phyloP scores from a whole-genome alignment of 2,329 filamentous ascomycete genomes.

The Claviceps capensis region DNA sequence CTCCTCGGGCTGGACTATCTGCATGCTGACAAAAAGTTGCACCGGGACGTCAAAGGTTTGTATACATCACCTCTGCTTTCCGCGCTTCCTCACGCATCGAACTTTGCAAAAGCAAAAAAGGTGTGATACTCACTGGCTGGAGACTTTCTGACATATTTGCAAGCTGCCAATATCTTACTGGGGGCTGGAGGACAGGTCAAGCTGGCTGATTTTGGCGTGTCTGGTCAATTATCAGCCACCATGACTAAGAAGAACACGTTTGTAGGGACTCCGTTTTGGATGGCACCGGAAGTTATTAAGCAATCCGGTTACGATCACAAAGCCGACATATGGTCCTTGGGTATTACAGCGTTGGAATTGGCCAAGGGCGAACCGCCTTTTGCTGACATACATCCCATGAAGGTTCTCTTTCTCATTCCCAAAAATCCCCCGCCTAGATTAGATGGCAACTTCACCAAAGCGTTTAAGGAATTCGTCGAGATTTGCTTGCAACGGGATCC shows the following conservation, averaged over 20 bases:
- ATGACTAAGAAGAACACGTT: slow-evolving; percentile 99
- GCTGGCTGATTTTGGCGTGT: slow-evolving; percentile 92
- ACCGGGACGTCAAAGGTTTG: slow-evolving; percentile 85
- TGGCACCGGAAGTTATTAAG: slow-evolving; percentile 98
- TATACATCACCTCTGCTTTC: background rate
- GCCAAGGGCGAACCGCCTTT: slow-evolving; percentile 89
- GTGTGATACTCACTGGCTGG: background rate
- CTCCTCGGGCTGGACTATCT: slow-evolving; percentile 84
- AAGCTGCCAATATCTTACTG: slow-evolving; percentile 85
- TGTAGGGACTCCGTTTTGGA: slow-evolving; percentile 97
- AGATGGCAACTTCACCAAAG: slow-evolving; percentile 66
- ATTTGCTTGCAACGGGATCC: slow-evolving; percentile 81
- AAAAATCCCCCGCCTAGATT: slow-evolving; percentile 81
- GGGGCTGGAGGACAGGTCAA: slow-evolving; percentile 91
- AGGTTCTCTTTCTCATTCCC: slow-evolving; percentile 89
- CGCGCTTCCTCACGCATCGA: no score
- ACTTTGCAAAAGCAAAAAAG: background rate
- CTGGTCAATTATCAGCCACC: slow-evolving; percentile 86
- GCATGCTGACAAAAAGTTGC: slow-evolving; percentile 89
- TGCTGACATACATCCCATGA: slow-evolving; percentile 96
- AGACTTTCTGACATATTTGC: background rate
- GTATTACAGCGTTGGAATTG: slow-evolving; percentile 85
- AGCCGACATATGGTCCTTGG: slow-evolving; percentile 93
- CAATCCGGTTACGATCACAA: slow-evolving; percentile 97
- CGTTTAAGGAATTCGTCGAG: slow-evolving; percentile 75